Percentiles rank a stretch among this genome's conserved stretches.
phyloP scores from a whole-genome alignment of 352 stramenopile genomes.

The Aphanomyces astaci region DNA sequence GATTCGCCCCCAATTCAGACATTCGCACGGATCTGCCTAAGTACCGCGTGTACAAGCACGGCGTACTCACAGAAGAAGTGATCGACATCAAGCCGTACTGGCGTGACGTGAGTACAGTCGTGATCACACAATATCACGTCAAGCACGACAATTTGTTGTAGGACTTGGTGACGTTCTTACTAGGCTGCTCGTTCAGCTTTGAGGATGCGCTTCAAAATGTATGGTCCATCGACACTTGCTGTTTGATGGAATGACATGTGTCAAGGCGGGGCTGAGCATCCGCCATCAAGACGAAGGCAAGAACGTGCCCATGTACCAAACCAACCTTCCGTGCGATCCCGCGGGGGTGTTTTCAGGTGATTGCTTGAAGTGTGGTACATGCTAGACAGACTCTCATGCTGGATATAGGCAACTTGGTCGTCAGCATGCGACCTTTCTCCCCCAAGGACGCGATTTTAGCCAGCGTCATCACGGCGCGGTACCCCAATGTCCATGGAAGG shows the following conservation, averaged over 20 bases:
- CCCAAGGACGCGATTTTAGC: constrained; percentile 43
- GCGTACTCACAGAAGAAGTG: constrained; percentile 40
- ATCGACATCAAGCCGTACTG: constrained; percentile 43
- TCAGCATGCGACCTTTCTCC: constrained; percentile 70
- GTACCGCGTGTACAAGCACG: constrained; percentile 57
- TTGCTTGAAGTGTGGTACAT: too few relatives aligned
- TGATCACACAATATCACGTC: background rate
- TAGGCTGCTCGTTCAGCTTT: constrained; percentile 75
- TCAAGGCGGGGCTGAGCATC: constrained; percentile 41
- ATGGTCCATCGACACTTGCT: background rate
- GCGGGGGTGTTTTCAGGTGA: constrained; percentile 41
- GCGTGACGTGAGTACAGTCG: constrained; percentile 25
- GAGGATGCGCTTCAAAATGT: constrained; percentile 43
- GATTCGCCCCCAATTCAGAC: constrained; percentile 29
- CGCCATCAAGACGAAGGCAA: constrained; percentile 47
- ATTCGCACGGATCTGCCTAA: constrained; percentile 55
- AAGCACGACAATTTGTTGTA: too few relatives aligned
- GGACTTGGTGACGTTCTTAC: constrained; percentile 61
- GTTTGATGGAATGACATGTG: background rate
- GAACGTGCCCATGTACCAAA: constrained; percentile 81
- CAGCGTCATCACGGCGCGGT: constrained; percentile 53
- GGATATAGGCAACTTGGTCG: constrained; percentile 44
- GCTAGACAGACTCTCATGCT: too few relatives aligned
- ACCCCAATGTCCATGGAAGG: constrained; percentile 54
- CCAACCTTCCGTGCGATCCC: constrained; percentile 40